Conservation (phyloP, 768 basidiomycete genomes). For the Cystofilobasidium bisporidii region DNA sequence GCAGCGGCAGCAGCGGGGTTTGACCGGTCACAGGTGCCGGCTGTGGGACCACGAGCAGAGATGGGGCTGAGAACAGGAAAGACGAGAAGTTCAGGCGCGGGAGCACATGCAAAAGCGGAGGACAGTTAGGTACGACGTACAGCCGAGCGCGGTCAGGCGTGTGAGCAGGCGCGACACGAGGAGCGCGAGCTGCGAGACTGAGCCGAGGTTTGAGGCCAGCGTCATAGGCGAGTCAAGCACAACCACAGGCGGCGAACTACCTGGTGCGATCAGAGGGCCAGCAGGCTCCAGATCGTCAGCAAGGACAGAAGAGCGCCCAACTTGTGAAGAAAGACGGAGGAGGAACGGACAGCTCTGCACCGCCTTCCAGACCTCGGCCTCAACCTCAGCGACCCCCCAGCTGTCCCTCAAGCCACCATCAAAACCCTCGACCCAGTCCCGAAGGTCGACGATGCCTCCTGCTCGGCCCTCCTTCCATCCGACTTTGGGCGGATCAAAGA, state of each 20-base stretch:
- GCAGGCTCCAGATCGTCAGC: too few species aligned
- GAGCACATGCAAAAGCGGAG: neutral
- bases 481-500: slow-evolving; percentile 9
- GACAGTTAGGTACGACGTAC: neutral
- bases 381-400: slow-evolving; percentile 7
- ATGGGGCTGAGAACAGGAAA: slow-evolving; percentile 42
- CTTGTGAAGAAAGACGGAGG: too few species aligned
- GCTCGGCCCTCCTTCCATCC: neutral
- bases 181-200: slow-evolving; percentile 41
- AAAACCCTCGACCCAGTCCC: slow-evolving; percentile 7
- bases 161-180: slow-evolving; percentile 9
- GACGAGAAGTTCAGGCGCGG: slow-evolving; percentile 32
- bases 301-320: too few species aligned
- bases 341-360: slow-evolving; percentile 5
- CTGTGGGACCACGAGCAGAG: slow-evolving; percentile 55
- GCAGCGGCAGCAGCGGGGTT: slow-evolving; percentile 48
- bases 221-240: slow-evolving; percentile 66
- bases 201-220: slow-evolving; percentile 52
- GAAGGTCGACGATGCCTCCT: slow-evolving; percentile 14
- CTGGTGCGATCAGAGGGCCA: neutral
- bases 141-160: neutral
- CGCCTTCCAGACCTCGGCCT: neutral
- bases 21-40: slow-evolving; percentile 37
- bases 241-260: slow-evolving; percentile 36
- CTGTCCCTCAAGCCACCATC: neutral